Conservation (phyloP, 805 yeast genomes). For the Metschnikowia vanudenii region DNA sequence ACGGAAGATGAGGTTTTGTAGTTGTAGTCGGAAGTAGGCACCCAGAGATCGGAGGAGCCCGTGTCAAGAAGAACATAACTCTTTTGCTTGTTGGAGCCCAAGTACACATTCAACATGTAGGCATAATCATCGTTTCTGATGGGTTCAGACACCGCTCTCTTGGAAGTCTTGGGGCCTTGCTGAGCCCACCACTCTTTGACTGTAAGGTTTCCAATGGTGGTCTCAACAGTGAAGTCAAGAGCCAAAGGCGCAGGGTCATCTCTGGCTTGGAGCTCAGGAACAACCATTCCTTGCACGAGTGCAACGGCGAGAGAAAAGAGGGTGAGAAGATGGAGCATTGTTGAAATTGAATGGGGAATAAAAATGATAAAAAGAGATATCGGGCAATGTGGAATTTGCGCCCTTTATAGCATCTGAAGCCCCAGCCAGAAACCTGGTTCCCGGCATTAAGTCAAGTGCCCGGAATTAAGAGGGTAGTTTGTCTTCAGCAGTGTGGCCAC, state of each 20-base stretch:
- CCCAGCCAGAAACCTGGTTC: too few species aligned
- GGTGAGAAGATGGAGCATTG: slow-evolving; percentile 9
- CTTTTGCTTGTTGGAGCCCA: slow-evolving; percentile 30
- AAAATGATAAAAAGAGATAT: too few species aligned
- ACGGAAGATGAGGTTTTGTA: not conserved
- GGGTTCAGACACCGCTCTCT: slow-evolving; percentile 5
- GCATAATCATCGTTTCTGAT: not conserved
- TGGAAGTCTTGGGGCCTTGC: not conserved
- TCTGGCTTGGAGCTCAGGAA: slow-evolving; percentile 5
- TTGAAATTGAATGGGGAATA: too few species aligned
- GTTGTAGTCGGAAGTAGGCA: slow-evolving; percentile 13
- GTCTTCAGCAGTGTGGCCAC: too few species aligned
- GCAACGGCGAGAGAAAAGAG: slow-evolving; percentile 9
- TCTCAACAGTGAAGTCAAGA: slow-evolving; percentile 14
- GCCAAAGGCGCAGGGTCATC: slow-evolving; percentile 12
- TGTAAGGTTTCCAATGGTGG: slow-evolving; percentile 2
- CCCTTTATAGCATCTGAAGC: too few species aligned
- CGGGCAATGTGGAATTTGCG: too few species aligned
- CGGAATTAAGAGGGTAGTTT: too few species aligned
- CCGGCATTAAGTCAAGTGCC: too few species aligned
- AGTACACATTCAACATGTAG: slow-evolving; percentile 6
- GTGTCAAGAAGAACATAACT: slow-evolving; percentile 39
- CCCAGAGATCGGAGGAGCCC: slow-evolving; percentile 45
- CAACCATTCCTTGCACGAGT: slow-evolving; percentile 10
- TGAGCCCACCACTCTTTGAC: slow-evolving; percentile 8